phyloP scores from a whole-genome alignment of 768 basidiomycete species.

The Vararia minispora region DNA sequence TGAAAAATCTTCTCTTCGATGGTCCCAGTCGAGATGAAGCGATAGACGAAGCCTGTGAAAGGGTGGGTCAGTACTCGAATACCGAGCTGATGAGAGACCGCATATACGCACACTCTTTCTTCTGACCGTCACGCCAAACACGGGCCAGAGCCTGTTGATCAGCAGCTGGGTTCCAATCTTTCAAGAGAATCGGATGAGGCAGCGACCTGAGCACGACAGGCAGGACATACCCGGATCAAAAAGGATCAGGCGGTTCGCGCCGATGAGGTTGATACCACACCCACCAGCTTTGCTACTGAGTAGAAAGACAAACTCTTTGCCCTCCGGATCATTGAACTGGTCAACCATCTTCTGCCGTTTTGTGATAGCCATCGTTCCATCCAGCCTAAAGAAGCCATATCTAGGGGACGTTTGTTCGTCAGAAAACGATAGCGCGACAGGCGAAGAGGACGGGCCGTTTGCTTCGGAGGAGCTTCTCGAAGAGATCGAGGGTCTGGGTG shows the following conservation, averaged over 20 bases:
- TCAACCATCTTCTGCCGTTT: constrained; percentile 95
- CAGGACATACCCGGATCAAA: constrained; percentile 77
- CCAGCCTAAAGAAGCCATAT: constrained; percentile 86
- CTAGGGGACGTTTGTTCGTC: constrained; percentile 28
- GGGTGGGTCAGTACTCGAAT: constrained; percentile 1
- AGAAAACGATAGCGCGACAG: constrained; percentile 1
- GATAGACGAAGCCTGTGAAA: constrained; percentile 83
- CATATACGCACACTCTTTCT: constrained; percentile 82
- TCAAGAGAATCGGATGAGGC: not conserved
- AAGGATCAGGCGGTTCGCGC: constrained; percentile 88
- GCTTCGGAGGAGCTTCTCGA: constrained; percentile 76
- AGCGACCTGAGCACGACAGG: not conserved
- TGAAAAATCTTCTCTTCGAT: constrained; percentile 99
- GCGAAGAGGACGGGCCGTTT: constrained; percentile 50
- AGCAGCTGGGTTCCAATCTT: constrained; percentile 97
- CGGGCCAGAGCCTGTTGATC: constrained; percentile 98
- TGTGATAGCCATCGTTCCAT: constrained; percentile 85
- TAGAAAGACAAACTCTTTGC: constrained; percentile 90
- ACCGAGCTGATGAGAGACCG: not conserved
- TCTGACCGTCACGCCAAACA: constrained; percentile 99
- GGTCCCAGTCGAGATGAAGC: constrained; percentile 93
- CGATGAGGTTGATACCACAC: constrained; percentile 94
- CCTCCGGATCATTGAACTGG: constrained; percentile 87
- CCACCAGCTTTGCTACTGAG: constrained; percentile 94
- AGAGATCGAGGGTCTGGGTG: constrained; percentile 88